Evolutionary conservation across 1,284 basidiomycete species (phyloP).

Genomic region (Trichosporon sp.): DNA sequence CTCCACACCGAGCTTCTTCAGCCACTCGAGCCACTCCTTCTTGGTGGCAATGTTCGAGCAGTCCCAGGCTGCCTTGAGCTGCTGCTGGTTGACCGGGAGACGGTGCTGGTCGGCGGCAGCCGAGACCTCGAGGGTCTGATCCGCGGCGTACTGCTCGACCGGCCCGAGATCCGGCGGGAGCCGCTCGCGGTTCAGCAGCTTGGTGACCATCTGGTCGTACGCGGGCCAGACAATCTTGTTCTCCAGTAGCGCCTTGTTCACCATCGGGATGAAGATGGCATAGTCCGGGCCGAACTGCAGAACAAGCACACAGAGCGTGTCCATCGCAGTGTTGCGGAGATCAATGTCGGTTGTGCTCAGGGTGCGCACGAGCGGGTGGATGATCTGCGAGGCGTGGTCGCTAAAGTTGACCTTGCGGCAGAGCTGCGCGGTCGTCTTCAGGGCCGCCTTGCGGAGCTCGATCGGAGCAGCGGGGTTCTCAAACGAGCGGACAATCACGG

Average conservation of each 20-base stretch:
- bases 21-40: constrained; percentile 96
- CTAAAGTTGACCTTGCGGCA: constrained; percentile 95
- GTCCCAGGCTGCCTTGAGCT: constrained; percentile 97
- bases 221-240: constrained; percentile 76
- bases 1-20: constrained; percentile 87
- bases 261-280: constrained; percentile 93
- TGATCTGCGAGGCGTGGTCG: constrained; percentile 96
- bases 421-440: constrained; percentile 85
- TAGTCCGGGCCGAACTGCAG: constrained; percentile 94
- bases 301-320: constrained; percentile 86
- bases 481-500: constrained; percentile 87
- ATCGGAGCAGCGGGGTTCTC: constrained; percentile 75
- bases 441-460: constrained; percentile 77
- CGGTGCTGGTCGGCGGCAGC: constrained; percentile 67
- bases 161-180: constrained; percentile 62
- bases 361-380: constrained; percentile 90
- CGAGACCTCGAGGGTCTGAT: constrained; percentile 23
- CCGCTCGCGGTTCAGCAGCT: constrained; percentile 86
- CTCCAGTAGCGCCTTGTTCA: constrained; percentile 81
- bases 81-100: constrained; percentile 94
- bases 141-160: constrained; percentile 49
- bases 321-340: constrained; percentile 81
- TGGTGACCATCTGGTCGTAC: constrained; percentile 84
- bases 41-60: constrained; percentile 70
- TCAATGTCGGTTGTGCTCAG: constrained; percentile 73